Evolutionary conservation across 345 rosid genomes (phyloP), one percentile per base, ranked within the genome.

Genomic region (Eucalyptus pauciflora): DNA sequence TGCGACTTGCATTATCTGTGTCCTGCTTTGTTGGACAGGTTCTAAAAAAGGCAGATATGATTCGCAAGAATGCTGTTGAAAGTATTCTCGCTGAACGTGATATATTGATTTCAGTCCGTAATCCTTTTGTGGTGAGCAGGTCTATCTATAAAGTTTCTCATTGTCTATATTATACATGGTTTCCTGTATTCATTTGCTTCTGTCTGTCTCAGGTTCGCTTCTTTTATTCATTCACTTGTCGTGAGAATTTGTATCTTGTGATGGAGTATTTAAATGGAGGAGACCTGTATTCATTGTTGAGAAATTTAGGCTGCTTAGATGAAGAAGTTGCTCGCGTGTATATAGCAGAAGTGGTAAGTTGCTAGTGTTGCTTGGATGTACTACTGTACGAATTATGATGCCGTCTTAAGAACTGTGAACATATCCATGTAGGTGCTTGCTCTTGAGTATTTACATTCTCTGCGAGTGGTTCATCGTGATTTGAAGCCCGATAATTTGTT

Each of bases 181-280:
- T 16, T 90, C 88, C 88, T 79, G 46, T 81, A 91, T 54, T 93
- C 89, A 92, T 90, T 86, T 89, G 51, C 86, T 87, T 91, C 87
- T 92, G 88, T 69, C 88, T 91, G 90, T 90, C 33, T 87, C 95
- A 98, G 99, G 99, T 98, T 88, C 99, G 99, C 87, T 98, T 98
- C 94, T 98, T 98, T 94, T 98, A 97, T 94, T 98, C 99, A 45
- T 98, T 98, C 93, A 98, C 99, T 50, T 97, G 99, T 89, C 97
- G 99, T 80, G 99, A 98, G 92, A 98, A 98, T 92, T 94, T 98
- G 93, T 98, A 98, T 92, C 99, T 98, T 90, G 99, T 98, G 94
- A 98, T 98, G 99, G 99, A 98, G 96, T 98, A 98, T 92, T 91
- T 98, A 92, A 98, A 98, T 92, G 99, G 99, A 91, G 99, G 99